Evolutionary conservation across 345 rosid species (phyloP).

Genomic region (Clausena lansium): DNA sequence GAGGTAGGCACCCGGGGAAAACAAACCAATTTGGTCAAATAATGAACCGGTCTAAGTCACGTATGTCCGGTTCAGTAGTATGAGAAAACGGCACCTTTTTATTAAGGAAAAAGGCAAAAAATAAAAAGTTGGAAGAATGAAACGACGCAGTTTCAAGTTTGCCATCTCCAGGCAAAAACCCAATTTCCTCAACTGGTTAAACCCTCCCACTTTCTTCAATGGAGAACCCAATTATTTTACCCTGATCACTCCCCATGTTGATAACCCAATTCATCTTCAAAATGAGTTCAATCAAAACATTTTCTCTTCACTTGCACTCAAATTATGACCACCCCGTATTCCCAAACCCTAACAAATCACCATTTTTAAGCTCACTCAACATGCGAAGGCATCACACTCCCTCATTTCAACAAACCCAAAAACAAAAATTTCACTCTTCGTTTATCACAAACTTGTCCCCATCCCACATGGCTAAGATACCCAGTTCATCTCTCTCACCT

Average conservation of each 20-base stretch:
- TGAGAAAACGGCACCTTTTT: too few species aligned
- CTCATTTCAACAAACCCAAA: slow-evolving; percentile 13
- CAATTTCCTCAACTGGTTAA: neutral
- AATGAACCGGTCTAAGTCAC: too few species aligned
- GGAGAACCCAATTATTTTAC: neutral
- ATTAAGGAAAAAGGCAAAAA: too few species aligned
- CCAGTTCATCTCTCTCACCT: slow-evolving; percentile 27
- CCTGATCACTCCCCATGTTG: neutral
- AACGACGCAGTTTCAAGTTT: neutral
- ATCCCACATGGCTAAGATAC: slow-evolving; percentile 15
- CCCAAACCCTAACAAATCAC: neutral
- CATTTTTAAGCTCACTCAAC: slow-evolving; percentile 12
- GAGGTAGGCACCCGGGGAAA: too few species aligned
- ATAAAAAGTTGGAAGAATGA: neutral
- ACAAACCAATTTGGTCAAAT: too few species aligned
- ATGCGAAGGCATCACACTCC: slow-evolving; percentile 14
- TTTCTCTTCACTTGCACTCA: neutral
- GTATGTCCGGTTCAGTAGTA: too few species aligned
- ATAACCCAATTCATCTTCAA: neutral
- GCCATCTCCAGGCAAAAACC: neutral
- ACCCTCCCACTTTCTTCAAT: neutral
- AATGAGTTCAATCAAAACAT: slow-evolving; percentile 22
- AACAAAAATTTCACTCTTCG: slow-evolving; percentile 14
- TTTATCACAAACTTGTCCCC: slow-evolving; percentile 16
- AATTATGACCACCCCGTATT: slow-evolving; percentile 14